phyloP scores from a whole-genome alignment of 768 basidiomycete species.

The Tricholoma furcatifolium region DNA sequence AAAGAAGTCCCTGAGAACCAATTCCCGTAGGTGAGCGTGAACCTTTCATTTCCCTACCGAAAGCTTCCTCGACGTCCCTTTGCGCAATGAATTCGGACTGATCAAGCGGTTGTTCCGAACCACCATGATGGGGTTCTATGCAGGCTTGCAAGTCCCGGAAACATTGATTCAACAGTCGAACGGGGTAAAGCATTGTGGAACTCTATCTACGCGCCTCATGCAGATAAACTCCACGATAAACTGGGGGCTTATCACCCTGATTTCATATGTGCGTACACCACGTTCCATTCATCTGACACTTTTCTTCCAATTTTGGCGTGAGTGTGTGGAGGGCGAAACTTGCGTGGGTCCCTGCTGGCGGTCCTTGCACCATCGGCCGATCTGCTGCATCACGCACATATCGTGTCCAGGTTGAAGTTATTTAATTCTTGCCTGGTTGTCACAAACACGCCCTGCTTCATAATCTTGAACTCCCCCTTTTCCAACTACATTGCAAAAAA shows the following conservation, averaged over 20 bases:
- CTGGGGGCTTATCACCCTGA: conserved; percentile 88
- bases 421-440: conserved; percentile 27
- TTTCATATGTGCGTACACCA: conserved; percentile 80
- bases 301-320: conserved; percentile 30
- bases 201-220: conserved; percentile 87
- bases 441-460: conserved; percentile 4
- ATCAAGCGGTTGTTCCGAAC: conserved; percentile 10
- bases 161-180: conserved; percentile 65
- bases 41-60: conserved; percentile 12
- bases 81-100: conserved; percentile 11
- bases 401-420: conserved; percentile 1
- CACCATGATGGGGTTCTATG: conserved; percentile 20
- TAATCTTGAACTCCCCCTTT: conserved; percentile 9
- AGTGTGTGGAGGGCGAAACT: conserved; percentile 11
- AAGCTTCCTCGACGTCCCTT: conserved; percentile 15
- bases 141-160: conserved; percentile 61
- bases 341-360: background rate
- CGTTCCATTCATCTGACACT: conserved; percentile 29
- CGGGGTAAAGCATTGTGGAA: conserved; percentile 79
- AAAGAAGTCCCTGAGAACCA: conserved; percentile 62
- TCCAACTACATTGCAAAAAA: conserved; percentile 9
- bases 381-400: conserved; percentile 20
- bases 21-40: conserved; percentile 57
- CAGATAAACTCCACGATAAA: conserved; percentile 86
- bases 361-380: conserved; percentile 24